Base-by-base conservation (phyloP, 345 rosid species). In the Crucihimalaya himalaica region DNA sequence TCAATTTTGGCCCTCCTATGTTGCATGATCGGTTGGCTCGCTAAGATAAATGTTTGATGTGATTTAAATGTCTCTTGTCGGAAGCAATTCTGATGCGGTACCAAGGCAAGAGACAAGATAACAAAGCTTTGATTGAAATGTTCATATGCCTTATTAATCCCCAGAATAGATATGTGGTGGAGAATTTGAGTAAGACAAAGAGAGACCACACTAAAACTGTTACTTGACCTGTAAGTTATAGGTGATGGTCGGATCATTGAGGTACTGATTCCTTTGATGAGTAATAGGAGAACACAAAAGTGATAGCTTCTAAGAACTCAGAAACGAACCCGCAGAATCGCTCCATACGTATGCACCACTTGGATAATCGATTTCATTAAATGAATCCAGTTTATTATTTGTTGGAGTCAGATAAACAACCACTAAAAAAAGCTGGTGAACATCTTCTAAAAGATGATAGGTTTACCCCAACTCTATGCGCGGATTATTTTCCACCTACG, bases 81-180 rank as follows among this genome's bases (percentile, higher is more conserved):
- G 70, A 72, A 62, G 69, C 63, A 53, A 51, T 63, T 20, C 75
- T 48, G 64, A 70, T 34, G 35, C 16, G 56, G 18, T 61, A 42
- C 35, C 48, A 27, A 47, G 66, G 50, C 59, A 35, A 10, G 18
- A 58, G 46, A 59, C 37, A 16, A 35, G 40, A 32, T 25, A 59
- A 59, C 27, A 47, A 29, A 64, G 42, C 43, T 47, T 35, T 19
- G 51, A 63, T 64, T 55, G 39, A 73, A 53, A 40, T 63, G 47
- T 43, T 63, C 18, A 53, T 40, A 15, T 46, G 18, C 70, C 46
- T 34, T 73, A 5, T 8, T 7, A 62, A 43, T 73, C 65, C 71
- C 77, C 65, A 55, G 61, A 64, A 23, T 21, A 39, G 6, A 28
- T n/a, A 39, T 28, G 15, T 63, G 77, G 70, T 32, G 77, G 77